These are phyloP conservation scores for Aspergillus ruber DNA, from an alignment of 2,329 filamentous ascomycete species.

Conservation along the genomic window DNA sequence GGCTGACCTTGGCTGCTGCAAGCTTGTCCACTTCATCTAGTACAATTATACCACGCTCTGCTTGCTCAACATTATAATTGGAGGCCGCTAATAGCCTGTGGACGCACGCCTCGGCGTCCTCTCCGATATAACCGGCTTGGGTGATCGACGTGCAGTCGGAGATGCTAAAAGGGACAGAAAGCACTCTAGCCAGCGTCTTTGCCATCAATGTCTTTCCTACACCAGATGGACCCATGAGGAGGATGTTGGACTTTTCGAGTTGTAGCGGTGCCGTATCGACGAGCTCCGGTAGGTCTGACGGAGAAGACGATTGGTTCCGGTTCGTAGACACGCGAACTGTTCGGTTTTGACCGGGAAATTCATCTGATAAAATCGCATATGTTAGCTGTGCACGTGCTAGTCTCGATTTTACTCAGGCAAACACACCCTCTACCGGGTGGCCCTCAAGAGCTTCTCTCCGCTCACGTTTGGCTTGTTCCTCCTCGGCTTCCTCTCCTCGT, in stretches of 20 bases:
- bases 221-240: constrained; percentile 85
- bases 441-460: constrained; percentile 61
- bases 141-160: constrained; percentile 95
- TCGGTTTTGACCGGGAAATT: constrained; percentile 56
- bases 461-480: constrained; percentile 63
- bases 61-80: constrained; percentile 76
- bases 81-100: constrained; percentile 83
- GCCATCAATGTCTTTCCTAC: constrained; percentile 93
- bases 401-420: not conserved
- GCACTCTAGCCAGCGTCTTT: constrained; percentile 80
- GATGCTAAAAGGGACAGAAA: constrained; percentile 94
- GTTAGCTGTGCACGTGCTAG: not conserved
- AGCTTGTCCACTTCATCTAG: constrained; percentile 98
- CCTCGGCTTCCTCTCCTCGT: constrained; percentile 72
- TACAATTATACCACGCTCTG: constrained; percentile 89
- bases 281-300: constrained; percentile 35
- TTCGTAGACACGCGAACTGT: constrained; percentile 39
- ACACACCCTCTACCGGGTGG: constrained; percentile 71
- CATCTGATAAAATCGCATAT: constrained; percentile 40
- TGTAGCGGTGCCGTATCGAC: constrained; percentile 57
- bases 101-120: constrained; percentile 94
- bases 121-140: constrained; percentile 93
- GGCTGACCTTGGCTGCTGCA: constrained; percentile 75
- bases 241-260: constrained; percentile 91
- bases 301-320: constrained; percentile 16